Percentiles rank a stretch among this genome's conserved stretches.
These are phyloP conservation scores for Phytophthora brassicae DNA, from an alignment of 352 stramenopile genomes.

Conservation along the genomic window DNA sequence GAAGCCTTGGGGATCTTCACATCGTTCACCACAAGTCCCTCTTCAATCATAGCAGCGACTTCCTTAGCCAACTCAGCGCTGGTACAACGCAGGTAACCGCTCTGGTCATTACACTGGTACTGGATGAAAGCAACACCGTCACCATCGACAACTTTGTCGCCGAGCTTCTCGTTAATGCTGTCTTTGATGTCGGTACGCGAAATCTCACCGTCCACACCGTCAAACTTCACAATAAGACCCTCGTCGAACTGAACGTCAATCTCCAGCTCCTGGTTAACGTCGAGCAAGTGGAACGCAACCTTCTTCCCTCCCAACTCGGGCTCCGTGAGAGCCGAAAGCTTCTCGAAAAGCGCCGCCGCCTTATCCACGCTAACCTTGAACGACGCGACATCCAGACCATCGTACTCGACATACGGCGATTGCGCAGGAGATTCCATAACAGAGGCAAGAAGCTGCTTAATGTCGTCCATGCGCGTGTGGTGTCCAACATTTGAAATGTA, in stretches of 20 bases:
- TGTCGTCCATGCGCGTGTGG: constrained; percentile 74
- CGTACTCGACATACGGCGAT: constrained; percentile 81
- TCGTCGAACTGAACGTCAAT: constrained; percentile 84
- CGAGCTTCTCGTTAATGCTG: constrained; percentile 81
- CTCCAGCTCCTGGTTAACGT: constrained; percentile 64
- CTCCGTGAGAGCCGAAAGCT: constrained; percentile 58
- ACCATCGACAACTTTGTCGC: constrained; percentile 60
- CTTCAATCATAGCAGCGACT: constrained; percentile 60
- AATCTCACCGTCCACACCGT: constrained; percentile 73
- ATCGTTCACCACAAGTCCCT: constrained; percentile 68
- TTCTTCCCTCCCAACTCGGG: constrained; percentile 76
- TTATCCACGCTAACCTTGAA: constrained; percentile 59
- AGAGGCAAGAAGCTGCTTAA: constrained; percentile 76
- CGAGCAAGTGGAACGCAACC: constrained; percentile 76
- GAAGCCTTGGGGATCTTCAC: constrained; percentile 57
- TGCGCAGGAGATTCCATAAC: constrained; percentile 50
- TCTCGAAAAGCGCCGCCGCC: constrained; percentile 68
- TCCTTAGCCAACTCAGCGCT: constrained; percentile 61
- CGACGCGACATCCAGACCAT: constrained; percentile 73
- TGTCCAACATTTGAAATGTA: constrained; percentile 82
- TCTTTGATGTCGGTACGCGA: constrained; percentile 89
- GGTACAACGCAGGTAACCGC: constrained; percentile 66
- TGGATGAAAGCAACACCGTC: constrained; percentile 82
- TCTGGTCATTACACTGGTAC: constrained; percentile 80
- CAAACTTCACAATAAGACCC: constrained; percentile 85